Evolutionary conservation across 192 early-diverging fungal genomes (phyloP), one percentile per base, ranked within the genome.

Genomic region (Entrophospora sp.): DNA sequence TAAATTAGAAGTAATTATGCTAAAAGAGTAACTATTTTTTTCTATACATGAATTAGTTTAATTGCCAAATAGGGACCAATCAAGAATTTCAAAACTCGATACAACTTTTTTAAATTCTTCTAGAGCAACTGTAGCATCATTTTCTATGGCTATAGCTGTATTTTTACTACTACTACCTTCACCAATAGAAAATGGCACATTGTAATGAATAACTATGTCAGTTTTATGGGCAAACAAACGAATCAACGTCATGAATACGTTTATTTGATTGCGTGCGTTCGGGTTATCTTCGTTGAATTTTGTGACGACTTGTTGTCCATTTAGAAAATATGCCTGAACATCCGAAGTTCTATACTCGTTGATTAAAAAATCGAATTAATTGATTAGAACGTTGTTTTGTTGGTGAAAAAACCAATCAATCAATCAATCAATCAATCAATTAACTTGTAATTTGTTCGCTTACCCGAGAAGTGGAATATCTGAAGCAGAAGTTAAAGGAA

Each of bases 141-240:
- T 70, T 24, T 64, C 64, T 27, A 67, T 55, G n/a, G n/a, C n/a
- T n/a, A n/a, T n/a, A 2, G 75, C 71, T n/a, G 68, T 64, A 40
- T 75, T 43, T 35, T 63, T 70, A 57, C 80, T 80, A 12, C 77
- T 80, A 52, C 85, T 87, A 0, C 34, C 20, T 2, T 60, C 44
- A 20, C 84, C 81, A 35, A 91, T 71, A 4, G 71, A 65, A 1
- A 84, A 53, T 1, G 91, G 91, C 0, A 81, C 79, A 68, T 96
- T 94, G 46, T 83, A 74, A 0, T 91, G 83, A 4, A 96, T 75
- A 5, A 94, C 77, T 10, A 96, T 66, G 56, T 96, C 94, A 0
- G 91, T 89, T 4, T 69, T 42, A 12, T 88, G 83, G 1, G 79
- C 66, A 0, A 85, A 82, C 37, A 96, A 44, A 16, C 91, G 81